Percentiles rank a stretch among this genome's conserved stretches.
These are phyloP conservation scores for Hsuehochloa calcarea DNA, from an alignment of 176 grass and related monocot species.

Conservation along the genomic window DNA sequence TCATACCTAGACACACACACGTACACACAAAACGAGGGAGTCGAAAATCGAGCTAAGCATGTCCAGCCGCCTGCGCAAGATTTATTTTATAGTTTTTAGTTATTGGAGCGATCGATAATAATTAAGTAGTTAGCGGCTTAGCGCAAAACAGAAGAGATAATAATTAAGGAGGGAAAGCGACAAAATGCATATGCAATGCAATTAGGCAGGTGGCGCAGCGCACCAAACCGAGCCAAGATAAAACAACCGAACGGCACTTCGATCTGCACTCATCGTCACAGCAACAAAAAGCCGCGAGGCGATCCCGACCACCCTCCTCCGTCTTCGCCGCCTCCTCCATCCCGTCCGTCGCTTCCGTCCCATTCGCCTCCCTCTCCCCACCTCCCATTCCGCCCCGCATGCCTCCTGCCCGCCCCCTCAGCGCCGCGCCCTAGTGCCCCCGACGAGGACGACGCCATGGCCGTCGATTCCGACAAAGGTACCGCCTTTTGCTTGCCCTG, in stretches of 20 bases:
- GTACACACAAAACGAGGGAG: no score
- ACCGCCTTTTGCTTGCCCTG: neutral
- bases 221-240: conserved; percentile 28
- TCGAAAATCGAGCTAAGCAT: no score
- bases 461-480: conserved; percentile 44
- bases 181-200: conserved; percentile 32
- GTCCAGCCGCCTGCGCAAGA: neutral
- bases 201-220: conserved; percentile 11
- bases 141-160: neutral
- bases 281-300: conserved; percentile 6
- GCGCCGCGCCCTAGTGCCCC: neutral
- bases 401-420: conserved; percentile 32
- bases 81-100: neutral
- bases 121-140: no score
- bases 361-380: conserved; percentile 31
- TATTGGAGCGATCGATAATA: neutral
- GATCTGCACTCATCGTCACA: neutral
- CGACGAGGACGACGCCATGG: conserved; percentile 41
- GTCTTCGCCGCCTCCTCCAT: neutral
- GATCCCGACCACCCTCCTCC: neutral
- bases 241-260: neutral
- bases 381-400: conserved; percentile 33
- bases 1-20: no score
- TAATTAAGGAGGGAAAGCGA: conserved; percentile 44
- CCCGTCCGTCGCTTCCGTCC: conserved; percentile 29